Base-by-base conservation (phyloP, 139 green algal genomes). In the Astrephomene gubernaculifera region DNA sequence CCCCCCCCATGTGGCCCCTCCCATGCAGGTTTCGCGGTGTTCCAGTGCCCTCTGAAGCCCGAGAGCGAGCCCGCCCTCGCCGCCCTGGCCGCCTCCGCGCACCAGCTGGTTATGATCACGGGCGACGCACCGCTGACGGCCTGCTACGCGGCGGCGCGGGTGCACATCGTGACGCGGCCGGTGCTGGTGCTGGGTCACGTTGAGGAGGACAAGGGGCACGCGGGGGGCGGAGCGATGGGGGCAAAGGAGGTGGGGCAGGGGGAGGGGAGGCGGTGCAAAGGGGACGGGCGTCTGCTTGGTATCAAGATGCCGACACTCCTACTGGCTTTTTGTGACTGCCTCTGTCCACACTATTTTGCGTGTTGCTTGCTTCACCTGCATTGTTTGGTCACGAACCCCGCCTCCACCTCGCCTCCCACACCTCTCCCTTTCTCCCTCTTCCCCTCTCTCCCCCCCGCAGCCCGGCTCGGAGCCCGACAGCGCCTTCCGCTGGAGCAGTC, bases 71-170 rank as follows among this genome's bases (percentile, higher is more conserved):
- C 94, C 4, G 90, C 97, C n/a, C 90, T 98, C 49, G 45, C 63
- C 21, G 88, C 88, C 81, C 96, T 99, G 78, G 83, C 83, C 63
- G 82, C 17, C 36, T 91, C 89, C 38, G 93, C 85, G 41, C 97
- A 99, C 88, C 93, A 98, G 88, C 92, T 99, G 72, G 90, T 99
- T 27, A 98, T 98, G 96, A 98, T 98, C 90, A 98, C 96, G 12
- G 96, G 96, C 21, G 95, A 99, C 64, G 94, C 96, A 22, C 90
- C 96, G 9, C 91, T 98, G 35, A 98, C 97, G 8, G 96, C 96
- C 8, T 98, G 95, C 90, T 94, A 97, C 84, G 93, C 92, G 25
- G 95, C 95, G 45, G 57, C 38, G 21, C 87, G 96, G 60, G 94
- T 99, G 71, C 95, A 98, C 90, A 99, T 99, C 45, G 90, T 98